Conservation (phyloP, 331 rosid species). For the Quercus phellos region DNA sequence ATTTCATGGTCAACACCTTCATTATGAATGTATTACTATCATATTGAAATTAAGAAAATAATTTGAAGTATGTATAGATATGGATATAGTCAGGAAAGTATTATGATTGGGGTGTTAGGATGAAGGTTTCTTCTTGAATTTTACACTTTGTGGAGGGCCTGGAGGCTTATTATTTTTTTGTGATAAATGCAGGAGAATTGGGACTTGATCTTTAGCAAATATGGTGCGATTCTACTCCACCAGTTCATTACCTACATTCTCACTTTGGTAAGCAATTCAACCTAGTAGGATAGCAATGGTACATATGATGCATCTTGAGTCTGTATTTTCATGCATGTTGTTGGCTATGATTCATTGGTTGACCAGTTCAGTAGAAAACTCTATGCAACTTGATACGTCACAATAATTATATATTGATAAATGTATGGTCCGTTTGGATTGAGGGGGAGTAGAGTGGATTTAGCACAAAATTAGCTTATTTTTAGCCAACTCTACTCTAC, state of each 20-base stretch:
- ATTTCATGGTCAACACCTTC: no score
- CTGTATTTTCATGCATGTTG: background rate
- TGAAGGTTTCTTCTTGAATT: background rate
- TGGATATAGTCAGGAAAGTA: background rate
- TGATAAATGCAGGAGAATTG: constrained; percentile 56
- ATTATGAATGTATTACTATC: background rate
- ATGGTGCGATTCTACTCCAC: constrained; percentile 45
- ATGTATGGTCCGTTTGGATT: no score
- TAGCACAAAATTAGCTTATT: no score
- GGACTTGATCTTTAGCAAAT: constrained; percentile 54
- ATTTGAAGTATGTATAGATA: background rate
- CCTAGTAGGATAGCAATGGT: background rate
- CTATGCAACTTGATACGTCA: background rate
- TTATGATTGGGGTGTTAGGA: background rate
- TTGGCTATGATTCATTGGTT: background rate
- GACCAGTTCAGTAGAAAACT: background rate
- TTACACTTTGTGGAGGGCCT: background rate
- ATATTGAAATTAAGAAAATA: background rate
- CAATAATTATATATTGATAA: background rate
- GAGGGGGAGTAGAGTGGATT: no score
- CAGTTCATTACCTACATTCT: constrained; percentile 32
- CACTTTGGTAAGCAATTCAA: constrained; percentile 39
- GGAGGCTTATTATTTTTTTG: background rate
- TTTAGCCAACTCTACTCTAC: no score
- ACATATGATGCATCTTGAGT: background rate